Evolutionary conservation across 2,329 filamentous ascomycete genomes (phyloP).

Genomic region (Harringtonia aguacate): DNA sequence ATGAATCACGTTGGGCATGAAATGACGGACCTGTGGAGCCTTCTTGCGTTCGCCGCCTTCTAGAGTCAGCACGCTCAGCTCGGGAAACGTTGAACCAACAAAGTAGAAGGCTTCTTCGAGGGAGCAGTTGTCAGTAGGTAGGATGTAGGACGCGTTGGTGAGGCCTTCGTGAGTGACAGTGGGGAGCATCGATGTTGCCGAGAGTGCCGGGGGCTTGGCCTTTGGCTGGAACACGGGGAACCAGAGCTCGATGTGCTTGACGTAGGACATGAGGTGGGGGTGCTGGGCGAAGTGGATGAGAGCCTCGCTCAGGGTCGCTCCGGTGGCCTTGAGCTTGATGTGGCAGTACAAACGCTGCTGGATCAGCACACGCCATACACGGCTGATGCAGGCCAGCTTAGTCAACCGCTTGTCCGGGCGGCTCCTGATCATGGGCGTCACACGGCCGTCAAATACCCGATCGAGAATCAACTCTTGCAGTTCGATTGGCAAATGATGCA

Average conservation of each 20-base stretch:
- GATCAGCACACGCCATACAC: slow-evolving; percentile 55
- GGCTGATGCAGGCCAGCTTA: slow-evolving; percentile 51
- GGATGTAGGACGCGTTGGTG: slow-evolving; percentile 45
- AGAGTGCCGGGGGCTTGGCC: slow-evolving; percentile 29
- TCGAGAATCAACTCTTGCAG: slow-evolving; percentile 65
- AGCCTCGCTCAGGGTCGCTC: slow-evolving; percentile 49
- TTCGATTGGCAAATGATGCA: slow-evolving; percentile 51
- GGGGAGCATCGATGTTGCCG: slow-evolving; percentile 34
- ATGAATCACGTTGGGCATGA: slow-evolving; percentile 20
- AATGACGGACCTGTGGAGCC: slow-evolving; percentile 55
- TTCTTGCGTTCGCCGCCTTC: slow-evolving; percentile 72
- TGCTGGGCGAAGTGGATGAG: slow-evolving; percentile 48
- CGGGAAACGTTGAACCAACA: slow-evolving; percentile 45
- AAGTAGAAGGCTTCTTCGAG: slow-evolving; percentile 60
- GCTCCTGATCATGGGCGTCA: slow-evolving; percentile 48
- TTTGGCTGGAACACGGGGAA: slow-evolving; percentile 62
- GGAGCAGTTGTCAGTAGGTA: slow-evolving; percentile 56
- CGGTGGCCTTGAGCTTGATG: slow-evolving; percentile 63
- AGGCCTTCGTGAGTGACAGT: slow-evolving; percentile 44
- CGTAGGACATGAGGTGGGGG: slow-evolving; percentile 49
- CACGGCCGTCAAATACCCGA: slow-evolving; percentile 57
- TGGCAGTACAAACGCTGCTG: slow-evolving; percentile 66
- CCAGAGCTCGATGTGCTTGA: slow-evolving; percentile 68
- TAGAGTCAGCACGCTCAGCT: slow-evolving; percentile 56
- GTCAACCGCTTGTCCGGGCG: slow-evolving; percentile 52